Evolutionary conservation across 345 rosid species (phyloP), one percentile per base, ranked within the genome.

Genomic region (Limnanthes douglasii): DNA sequence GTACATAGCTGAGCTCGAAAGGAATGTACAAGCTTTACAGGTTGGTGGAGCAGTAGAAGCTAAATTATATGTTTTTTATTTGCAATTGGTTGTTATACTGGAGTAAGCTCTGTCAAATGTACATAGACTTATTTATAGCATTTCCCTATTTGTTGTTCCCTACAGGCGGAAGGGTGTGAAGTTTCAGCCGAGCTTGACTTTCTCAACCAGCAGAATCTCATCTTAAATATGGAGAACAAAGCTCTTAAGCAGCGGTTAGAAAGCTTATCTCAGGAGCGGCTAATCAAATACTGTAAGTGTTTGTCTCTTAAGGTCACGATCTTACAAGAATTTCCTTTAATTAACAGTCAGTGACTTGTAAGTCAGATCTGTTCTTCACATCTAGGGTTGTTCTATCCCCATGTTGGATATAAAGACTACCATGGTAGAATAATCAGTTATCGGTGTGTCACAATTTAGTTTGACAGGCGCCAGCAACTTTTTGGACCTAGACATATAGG

Each of bases 1-100:
- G 65, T 85, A 85, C 64, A 92, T 92, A 59, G 86, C 99, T 62
- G 99, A 92, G 65, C 61, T 85, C 61, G 99, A 92, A 75, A 75
- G 86, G 42, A 81, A 75, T 61, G 99, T 92, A 20, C 96, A 92
- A 64, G 70, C 78, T 61, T 81, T 92, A 56, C 94, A 92, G 86
- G 98, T 60, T 55, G 65, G 60, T 6, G 21, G 11, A 35, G 34
- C 18, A 15, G 41, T 29, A 40, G 48, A 42, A 39, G 12, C 29
- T 36, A 26, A 31, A 15, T 30, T 11, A n/a, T 35, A 11, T 36
- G 48, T 18, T n/a, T n/a, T n/a, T n/a, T n/a, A n/a, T n/a, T n/a
- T n/a, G n/a, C n/a, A n/a, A n/a, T n/a, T n/a, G n/a, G n/a, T n/a
- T n/a, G n/a, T n/a, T n/a, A n/a, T n/a, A n/a, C n/a, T 9, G 9